Evolutionary conservation across 2,329 filamentous ascomycete genomes (phyloP).

Genomic region (Stemphylium vesicarium): DNA sequence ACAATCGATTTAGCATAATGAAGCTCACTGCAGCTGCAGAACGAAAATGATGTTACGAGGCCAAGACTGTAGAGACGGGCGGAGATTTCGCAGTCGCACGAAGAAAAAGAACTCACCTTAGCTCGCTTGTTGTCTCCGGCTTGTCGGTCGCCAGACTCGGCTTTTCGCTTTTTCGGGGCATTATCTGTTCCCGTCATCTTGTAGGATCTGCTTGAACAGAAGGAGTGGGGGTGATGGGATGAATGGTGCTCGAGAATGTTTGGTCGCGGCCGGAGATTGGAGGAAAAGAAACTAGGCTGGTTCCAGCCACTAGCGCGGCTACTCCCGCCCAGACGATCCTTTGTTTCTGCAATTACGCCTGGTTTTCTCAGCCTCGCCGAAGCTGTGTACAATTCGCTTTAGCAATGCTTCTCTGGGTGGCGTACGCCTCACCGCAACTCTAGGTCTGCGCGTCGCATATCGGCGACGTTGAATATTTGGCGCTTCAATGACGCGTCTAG

Average conservation of each 20-base stretch:
- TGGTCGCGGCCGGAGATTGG: neutral
- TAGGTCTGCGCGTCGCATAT: neutral
- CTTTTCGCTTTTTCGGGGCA: constrained; percentile 47
- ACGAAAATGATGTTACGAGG: constrained; percentile 19
- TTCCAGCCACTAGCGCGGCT: constrained; percentile 16
- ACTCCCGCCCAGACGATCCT: neutral
- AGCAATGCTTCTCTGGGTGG: neutral
- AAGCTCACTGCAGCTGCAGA: constrained; percentile 21
- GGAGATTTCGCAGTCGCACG: constrained; percentile 15
- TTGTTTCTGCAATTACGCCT: neutral
- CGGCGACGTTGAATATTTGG: constrained; percentile 8
- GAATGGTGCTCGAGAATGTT: constrained; percentile 2
- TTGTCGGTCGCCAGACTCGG: constrained; percentile 33
- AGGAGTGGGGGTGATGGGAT: constrained; percentile 8
- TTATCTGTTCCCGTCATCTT: constrained; percentile 23
- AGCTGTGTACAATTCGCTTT: neutral
- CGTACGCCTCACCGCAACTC: neutral
- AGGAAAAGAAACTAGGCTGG: constrained; percentile 12
- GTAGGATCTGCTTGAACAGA: neutral
- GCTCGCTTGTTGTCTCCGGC: constrained; percentile 43
- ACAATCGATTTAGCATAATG: constrained; percentile 21
- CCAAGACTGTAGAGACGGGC: constrained; percentile 20
- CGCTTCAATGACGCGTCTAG: constrained; percentile 8
- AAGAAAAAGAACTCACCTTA: constrained; percentile 43
- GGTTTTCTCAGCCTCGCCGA: constrained; percentile 4